phyloP scores from a whole-genome alignment of 306 rosid genomes.

The Fragaria ananassa region DNA sequence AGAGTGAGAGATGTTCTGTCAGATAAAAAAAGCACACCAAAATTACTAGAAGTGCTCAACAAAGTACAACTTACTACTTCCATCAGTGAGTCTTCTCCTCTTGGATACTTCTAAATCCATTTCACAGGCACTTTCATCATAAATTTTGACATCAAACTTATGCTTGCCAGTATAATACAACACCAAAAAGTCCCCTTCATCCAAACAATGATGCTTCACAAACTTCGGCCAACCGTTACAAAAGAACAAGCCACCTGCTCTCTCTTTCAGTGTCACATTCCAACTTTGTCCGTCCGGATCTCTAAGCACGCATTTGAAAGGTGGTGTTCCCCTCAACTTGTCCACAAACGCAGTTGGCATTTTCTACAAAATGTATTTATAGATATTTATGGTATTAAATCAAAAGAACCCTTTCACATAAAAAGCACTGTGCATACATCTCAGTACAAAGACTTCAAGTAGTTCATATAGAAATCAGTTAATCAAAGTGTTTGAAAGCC shows the following conservation, averaged over 20 bases:
- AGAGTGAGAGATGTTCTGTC: background rate
- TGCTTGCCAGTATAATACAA: background rate
- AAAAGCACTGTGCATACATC: background rate
- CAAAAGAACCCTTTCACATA: background rate
- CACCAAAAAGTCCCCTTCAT: conserved; percentile 19
- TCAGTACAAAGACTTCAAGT: background rate
- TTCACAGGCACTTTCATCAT: conserved; percentile 11
- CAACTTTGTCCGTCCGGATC: background rate
- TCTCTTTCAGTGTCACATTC: background rate
- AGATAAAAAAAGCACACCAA: background rate
- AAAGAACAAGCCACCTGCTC: background rate
- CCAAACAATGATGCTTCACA: conserved; percentile 14
- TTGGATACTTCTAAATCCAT: background rate
- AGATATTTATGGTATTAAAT: background rate
- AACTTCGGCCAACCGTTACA: conserved; percentile 18
- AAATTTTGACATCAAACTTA: background rate
- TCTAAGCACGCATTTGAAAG: background rate
- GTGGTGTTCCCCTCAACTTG: background rate
- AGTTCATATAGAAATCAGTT: background rate
- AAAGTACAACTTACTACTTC: background rate
- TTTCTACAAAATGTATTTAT: background rate
- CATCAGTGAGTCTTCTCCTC: background rate
- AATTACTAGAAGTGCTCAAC: background rate
- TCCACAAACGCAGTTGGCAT: background rate
- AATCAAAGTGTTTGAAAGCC: background rate